phyloP scores from a whole-genome alignment of 306 rosid genomes.

The Corylus heterophylla region DNA sequence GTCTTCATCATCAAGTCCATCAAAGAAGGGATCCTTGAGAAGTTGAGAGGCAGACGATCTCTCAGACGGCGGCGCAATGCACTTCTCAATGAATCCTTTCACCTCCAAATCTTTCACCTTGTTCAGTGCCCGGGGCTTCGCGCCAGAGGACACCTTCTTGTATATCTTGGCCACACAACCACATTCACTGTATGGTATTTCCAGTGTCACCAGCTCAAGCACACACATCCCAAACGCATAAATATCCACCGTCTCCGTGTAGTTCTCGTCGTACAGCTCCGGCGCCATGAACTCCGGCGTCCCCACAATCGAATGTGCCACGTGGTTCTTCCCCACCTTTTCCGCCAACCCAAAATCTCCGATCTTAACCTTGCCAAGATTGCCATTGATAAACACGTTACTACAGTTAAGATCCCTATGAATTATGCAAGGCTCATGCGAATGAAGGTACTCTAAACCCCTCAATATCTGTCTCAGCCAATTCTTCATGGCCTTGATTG shows the following conservation, averaged over 20 bases:
- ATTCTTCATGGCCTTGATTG: constrained; percentile 7
- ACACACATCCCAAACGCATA: constrained; percentile 32
- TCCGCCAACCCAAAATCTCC: constrained; percentile 27
- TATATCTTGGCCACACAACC: constrained; percentile 7
- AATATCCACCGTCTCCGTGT: constrained; percentile 27
- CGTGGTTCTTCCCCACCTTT: background rate
- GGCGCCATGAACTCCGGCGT: constrained; percentile 36
- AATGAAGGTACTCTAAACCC: constrained; percentile 29
- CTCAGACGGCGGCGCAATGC: background rate
- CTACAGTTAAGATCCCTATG: constrained; percentile 32
- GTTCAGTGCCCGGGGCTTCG: background rate
- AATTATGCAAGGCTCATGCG: constrained; percentile 14
- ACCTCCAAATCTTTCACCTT: constrained; percentile 13
- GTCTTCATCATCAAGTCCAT: background rate
- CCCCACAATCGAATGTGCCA: constrained; percentile 7
- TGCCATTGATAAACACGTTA: constrained; percentile 29
- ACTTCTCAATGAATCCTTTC: constrained; percentile 14
- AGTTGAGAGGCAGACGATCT: constrained; percentile 24
- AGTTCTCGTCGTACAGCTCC: constrained; percentile 27
- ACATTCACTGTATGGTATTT: constrained; percentile 31
- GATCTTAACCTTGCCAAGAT: constrained; percentile 17
- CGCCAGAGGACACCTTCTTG: constrained; percentile 12
- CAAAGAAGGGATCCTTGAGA: constrained; percentile 15
- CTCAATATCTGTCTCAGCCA: constrained; percentile 28
- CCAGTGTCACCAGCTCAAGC: constrained; percentile 23